These are phyloP conservation scores for Rutidosis leptorrhynchoides DNA, from an alignment of 129 eudicot species.

Conservation along the genomic window DNA sequence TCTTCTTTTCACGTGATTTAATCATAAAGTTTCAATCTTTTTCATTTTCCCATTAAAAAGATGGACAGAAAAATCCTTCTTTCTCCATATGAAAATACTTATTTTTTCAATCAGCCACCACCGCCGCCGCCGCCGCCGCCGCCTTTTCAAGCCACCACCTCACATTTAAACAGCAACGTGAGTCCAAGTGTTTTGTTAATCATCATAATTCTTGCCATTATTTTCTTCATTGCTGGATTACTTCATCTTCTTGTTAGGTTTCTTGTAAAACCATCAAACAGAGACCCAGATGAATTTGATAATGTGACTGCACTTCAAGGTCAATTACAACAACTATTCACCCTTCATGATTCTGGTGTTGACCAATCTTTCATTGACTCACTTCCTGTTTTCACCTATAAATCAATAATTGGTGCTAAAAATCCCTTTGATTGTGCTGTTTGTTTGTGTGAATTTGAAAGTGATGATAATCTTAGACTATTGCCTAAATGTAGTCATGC, in stretches of 20 bases:
- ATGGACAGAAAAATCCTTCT: conserved; percentile 38
- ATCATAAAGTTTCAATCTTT: conserved; percentile 31
- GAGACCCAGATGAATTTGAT: conserved; percentile 70
- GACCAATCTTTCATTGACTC: conserved; percentile 90
- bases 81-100: conserved; percentile 43
- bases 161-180: conserved; percentile 52
- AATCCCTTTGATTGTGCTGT: conserved; percentile 98
- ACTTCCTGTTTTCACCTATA: conserved; percentile 75
- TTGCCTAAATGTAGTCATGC: conserved; percentile 96
- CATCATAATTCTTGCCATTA: conserved; percentile 70
- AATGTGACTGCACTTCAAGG: conserved; percentile 86
- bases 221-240: conserved; percentile 75
- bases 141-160: conserved; percentile 25
- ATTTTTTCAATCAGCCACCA: conserved; percentile 39
- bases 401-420: conserved; percentile 66
- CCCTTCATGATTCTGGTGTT: conserved; percentile 85
- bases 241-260: conserved; percentile 83
- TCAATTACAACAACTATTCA: conserved; percentile 77
- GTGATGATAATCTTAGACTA: conserved; percentile 67
- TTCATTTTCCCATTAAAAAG: conserved; percentile 3
- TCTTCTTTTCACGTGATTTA: conserved; percentile 21
- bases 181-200: conserved; percentile 72
- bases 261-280: conserved; percentile 49
- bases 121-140: conserved; percentile 32
- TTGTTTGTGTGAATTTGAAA: conserved; percentile 84